Conservation (phyloP, 2,329 filamentous ascomycete genomes). For the Cercospora sojina region DNA sequence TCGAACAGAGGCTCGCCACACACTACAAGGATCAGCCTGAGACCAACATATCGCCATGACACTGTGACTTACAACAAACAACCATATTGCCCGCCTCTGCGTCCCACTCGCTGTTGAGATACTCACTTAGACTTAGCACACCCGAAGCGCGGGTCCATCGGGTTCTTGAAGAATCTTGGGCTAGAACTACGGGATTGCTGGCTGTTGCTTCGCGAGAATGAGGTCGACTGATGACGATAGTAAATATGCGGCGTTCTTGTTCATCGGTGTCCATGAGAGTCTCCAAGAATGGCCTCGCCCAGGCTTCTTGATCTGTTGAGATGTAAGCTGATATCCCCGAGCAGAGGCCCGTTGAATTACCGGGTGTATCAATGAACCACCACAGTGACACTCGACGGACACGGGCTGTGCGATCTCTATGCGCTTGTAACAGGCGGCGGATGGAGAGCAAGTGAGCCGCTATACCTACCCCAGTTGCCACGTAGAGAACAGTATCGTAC, state of each 20-base stretch:
- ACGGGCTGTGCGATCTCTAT: slow-evolving; percentile 9
- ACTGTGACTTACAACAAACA: slow-evolving; percentile 9
- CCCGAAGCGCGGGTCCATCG: neutral
- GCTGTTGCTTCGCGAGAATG: neutral
- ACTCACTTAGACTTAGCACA: neutral
- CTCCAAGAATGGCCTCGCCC: neutral
- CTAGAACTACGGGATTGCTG: neutral
- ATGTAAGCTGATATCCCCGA: neutral
- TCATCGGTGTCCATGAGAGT: slow-evolving; percentile 1
- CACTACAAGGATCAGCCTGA: neutral
- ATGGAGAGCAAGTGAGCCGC: slow-evolving; percentile 16
- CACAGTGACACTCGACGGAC: slow-evolving; percentile 9
- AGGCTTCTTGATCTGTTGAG: slow-evolving; percentile 9
- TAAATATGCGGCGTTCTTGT: slow-evolving; percentile 3
- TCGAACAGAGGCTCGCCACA: neutral
- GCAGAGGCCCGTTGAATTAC: neutral
- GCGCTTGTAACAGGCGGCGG: slow-evolving; percentile 3
- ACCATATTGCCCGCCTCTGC: slow-evolving; percentile 17
- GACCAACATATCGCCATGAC: neutral
- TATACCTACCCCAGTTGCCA: slow-evolving; percentile 14
- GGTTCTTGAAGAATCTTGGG: neutral
- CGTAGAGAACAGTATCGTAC: slow-evolving; percentile 16
- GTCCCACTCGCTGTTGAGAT: slow-evolving; percentile 7
- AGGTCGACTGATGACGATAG: neutral
- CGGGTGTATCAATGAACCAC: slow-evolving; percentile 7